phyloP scores from a whole-genome alignment of 768 basidiomycete species.

The Tephrocybe sp. region DNA sequence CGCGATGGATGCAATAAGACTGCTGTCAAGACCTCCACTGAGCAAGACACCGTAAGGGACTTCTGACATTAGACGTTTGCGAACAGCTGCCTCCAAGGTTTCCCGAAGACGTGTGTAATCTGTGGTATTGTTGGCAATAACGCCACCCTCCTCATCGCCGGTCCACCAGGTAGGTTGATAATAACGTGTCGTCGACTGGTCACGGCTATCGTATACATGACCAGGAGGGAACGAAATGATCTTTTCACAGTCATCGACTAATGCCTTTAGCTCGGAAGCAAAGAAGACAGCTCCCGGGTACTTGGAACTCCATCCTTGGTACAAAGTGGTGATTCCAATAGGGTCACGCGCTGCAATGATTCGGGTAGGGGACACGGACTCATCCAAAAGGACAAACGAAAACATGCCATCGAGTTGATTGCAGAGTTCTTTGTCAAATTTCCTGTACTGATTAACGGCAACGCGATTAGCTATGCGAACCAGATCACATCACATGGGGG shows the following conservation, averaged over 20 bases:
- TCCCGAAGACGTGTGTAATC: constrained; percentile 74
- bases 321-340: constrained; percentile 97
- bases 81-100: constrained; percentile 86
- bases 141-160: constrained; percentile 66
- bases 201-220: constrained; percentile 89
- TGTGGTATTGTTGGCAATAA: constrained; percentile 55
- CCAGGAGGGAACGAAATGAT: constrained; percentile 97
- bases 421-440: constrained; percentile 76
- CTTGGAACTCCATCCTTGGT: constrained; percentile 90
- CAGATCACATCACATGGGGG: not conserved
- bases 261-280: constrained; percentile 92
- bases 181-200: constrained; percentile 77
- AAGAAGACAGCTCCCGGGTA: constrained; percentile 85
- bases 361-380: constrained; percentile 83
- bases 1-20: constrained; percentile 93
- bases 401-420: constrained; percentile 95
- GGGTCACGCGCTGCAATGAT: constrained; percentile 97
- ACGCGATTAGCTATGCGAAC: not conserved
- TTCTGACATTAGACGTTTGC: constrained; percentile 96
- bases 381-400: constrained; percentile 94
- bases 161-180: constrained; percentile 89
- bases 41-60: constrained; percentile 97
- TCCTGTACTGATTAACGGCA: constrained; percentile 61
- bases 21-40: constrained; percentile 93
- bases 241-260: constrained; percentile 89